phyloP scores from a whole-genome alignment of 176 grass and related monocot genomes.

The Carex kokanica region DNA sequence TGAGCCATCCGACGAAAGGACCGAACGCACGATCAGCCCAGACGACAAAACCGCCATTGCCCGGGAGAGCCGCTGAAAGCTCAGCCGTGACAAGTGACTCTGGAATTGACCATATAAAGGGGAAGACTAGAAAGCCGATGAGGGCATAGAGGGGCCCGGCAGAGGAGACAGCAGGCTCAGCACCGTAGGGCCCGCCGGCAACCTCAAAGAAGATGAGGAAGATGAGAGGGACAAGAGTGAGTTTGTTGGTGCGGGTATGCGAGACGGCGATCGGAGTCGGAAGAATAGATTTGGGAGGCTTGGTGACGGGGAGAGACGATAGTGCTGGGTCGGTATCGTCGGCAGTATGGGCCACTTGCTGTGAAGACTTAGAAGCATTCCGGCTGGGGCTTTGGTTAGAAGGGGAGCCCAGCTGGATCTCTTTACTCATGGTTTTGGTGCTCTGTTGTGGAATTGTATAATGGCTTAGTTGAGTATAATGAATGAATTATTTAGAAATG shows the following conservation, averaged over 20 bases:
- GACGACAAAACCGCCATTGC: constrained; percentile 78
- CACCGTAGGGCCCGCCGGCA: constrained; percentile 63
- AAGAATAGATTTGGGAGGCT: constrained; percentile 20
- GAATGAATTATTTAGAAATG: not conserved
- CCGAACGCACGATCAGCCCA: constrained; percentile 81
- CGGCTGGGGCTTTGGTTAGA: not conserved
- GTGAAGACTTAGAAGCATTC: not conserved
- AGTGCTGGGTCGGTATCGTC: not conserved
- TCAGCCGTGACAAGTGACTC: constrained; percentile 77
- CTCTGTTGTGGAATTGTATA: not conserved
- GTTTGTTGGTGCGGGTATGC: constrained; percentile 32
- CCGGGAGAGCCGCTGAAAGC: constrained; percentile 60
- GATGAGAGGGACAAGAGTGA: constrained; percentile 69
- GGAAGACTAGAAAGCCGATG: constrained; percentile 63
- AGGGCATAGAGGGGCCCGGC: constrained; percentile 60
- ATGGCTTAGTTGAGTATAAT: not conserved
- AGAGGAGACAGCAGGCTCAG: constrained; percentile 61
- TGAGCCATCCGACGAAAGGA: constrained; percentile 48
- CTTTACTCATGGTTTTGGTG: constrained; percentile 5
- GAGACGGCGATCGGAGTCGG: constrained; percentile 17
- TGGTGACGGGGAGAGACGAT: not conserved
- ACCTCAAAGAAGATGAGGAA: constrained; percentile 93
- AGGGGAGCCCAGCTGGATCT: constrained; percentile 4
- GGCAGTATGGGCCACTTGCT: not conserved
- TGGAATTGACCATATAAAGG: constrained; percentile 67